Base-by-base conservation (phyloP, 2,329 filamentous ascomycete genomes). In the Epichloe glyceriae region DNA sequence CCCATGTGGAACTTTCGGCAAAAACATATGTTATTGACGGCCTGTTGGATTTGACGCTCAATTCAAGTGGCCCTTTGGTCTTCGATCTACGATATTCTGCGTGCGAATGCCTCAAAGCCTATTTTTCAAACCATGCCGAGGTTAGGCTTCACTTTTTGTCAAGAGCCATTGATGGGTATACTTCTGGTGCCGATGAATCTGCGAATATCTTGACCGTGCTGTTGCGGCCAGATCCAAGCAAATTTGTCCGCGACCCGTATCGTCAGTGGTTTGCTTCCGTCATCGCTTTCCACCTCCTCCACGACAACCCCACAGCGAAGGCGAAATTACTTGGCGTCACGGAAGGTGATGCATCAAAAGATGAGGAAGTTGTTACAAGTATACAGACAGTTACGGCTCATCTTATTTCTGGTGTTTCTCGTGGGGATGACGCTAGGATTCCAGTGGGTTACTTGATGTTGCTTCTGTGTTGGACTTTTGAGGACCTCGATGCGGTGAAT, bases 341-440 rank as follows among this genome's bases (percentile, higher is more conserved):
- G 0, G 91, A 97, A 67, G 93, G 93, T 11, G 88, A 97, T 64
- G 86, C 87, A 20, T 83, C 85, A 35, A 87, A 77, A 57, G 93
- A 91, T 4, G 93, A 98, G 69, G 93, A 98, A 66, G 88, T 96
- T 12, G 85, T 98, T 12, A 96, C 91, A 0, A 88, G 88, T 61
- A 88, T 98, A 47, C 93, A 98, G 65, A 85, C 83, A 1, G 78
- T 97, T 53, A 81, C 89, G 8, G 85, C 86, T 4, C 91, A 96
- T 62, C 73, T 98, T n/a, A 79, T 95, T 35, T 80, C 82, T 48
- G 85, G 86, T 4, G 73, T 96, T 15, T 82, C 88, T 58, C 79
- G 83, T 39, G 79, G 78, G 14, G 83, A 89, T 46, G 88, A 97
- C 61, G 79, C 87, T 57, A 79, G 90, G 33, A 77, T 95, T 54